A percentile compares a stretch with the other conserved stretches of the same genome.
Evolutionary conservation across 129 eudicot genomes (phyloP).

Genomic region (Artemisia argyi): DNA sequence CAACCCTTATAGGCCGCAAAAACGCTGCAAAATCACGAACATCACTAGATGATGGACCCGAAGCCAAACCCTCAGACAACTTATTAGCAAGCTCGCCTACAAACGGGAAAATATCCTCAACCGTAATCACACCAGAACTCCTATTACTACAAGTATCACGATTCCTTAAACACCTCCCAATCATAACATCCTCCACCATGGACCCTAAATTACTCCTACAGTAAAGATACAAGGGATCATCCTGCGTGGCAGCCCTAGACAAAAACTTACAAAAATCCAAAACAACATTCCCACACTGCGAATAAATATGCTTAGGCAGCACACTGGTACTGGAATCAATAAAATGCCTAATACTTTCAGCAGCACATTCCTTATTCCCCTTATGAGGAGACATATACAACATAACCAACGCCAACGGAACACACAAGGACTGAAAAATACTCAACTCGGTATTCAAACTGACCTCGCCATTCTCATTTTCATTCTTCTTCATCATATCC

Average conservation of each 20-base stretch:
- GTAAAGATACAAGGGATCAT: conserved; percentile 50
- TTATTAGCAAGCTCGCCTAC: conserved; percentile 51
- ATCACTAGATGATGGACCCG: conserved; percentile 40
- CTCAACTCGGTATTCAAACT: conserved; percentile 37
- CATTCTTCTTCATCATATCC: conserved; percentile 16
- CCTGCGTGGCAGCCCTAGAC: conserved; percentile 25
- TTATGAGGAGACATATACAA: conserved; percentile 49
- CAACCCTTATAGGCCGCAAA: conserved; percentile 43
- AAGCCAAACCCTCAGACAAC: conserved; percentile 36
- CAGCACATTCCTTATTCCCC: conserved; percentile 44
- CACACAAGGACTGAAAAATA: conserved; percentile 56
- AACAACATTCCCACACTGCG: conserved; percentile 46
- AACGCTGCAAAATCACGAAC: conserved; percentile 58
- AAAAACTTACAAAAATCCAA: conserved; percentile 84
- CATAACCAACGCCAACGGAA: conserved; percentile 61
- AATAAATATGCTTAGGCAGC: conserved; percentile 31
- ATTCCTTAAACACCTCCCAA: conserved; percentile 23
- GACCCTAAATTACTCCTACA: conserved; percentile 64
- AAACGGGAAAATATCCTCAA: conserved; percentile 58
- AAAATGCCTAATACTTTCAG: conserved; percentile 47
- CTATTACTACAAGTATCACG: conserved; percentile 9
- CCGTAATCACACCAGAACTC: conserved; percentile 22
- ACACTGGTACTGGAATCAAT: conserved; percentile 22
- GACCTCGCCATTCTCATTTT: not conserved
- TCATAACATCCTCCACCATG: conserved; percentile 41